Evolutionary conservation across 208 protist species (phyloP).

Genomic region (Leishmania turanica): DNA sequence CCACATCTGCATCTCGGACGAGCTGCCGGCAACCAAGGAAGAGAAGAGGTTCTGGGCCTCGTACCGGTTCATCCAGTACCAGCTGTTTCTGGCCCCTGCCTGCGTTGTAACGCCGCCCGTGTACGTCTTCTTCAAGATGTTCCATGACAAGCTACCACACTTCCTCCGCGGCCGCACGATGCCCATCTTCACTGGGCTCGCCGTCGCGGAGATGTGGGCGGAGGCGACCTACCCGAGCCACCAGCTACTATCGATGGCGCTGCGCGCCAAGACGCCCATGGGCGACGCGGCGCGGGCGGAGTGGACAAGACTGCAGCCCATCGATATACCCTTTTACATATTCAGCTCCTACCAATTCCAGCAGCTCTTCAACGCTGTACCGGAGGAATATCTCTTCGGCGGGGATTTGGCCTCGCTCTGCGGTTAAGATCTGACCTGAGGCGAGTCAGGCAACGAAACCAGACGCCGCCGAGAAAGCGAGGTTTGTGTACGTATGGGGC

Average conservation of each 20-base stretch:
- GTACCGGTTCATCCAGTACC: conserved; percentile 92
- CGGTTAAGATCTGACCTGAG: conserved; percentile 22
- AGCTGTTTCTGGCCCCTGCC: conserved; percentile 79
- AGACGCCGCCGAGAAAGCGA: background rate
- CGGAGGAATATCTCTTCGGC: conserved; percentile 74
- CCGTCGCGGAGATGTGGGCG: conserved; percentile 79
- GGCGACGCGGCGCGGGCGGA: conserved; percentile 91
- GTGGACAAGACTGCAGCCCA: conserved; percentile 85
- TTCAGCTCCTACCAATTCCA: conserved; percentile 87
- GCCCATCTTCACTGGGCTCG: conserved; percentile 68
- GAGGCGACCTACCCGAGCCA: conserved; percentile 87
- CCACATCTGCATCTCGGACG: conserved; percentile 78
- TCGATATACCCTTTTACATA: conserved; percentile 85
- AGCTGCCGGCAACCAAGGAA: conserved; percentile 81
- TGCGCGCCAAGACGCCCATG: conserved; percentile 87
- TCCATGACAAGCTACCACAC: conserved; percentile 71
- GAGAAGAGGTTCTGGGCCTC: conserved; percentile 88
- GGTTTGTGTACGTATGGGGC: background rate
- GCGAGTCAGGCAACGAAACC: background rate
- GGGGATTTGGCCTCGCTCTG: conserved; percentile 77
- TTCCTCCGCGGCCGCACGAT: conserved; percentile 65
- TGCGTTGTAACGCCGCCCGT: conserved; percentile 78
- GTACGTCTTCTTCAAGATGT: conserved; percentile 86
- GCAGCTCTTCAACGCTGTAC: conserved; percentile 73
- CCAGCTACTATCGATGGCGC: conserved; percentile 75